Evolutionary conservation across 2,329 filamentous ascomycete species (phyloP).

Genomic region (Epichloe uncinata): DNA sequence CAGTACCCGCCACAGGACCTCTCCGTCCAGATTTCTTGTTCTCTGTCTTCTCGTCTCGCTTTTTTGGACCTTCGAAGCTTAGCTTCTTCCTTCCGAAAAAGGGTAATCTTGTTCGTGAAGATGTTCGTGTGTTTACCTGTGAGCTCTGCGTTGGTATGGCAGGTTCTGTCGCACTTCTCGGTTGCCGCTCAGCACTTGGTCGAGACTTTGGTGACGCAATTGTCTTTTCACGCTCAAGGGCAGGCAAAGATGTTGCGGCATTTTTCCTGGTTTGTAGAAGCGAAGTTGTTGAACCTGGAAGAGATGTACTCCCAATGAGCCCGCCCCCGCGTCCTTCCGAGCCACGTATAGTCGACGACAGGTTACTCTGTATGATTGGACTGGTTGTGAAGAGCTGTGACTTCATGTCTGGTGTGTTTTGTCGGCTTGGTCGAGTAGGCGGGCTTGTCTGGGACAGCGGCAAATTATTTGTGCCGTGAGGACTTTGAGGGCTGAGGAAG

Average conservation of each 20-base stretch:
- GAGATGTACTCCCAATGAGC: slow-evolving; percentile 17
- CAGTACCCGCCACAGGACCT: slow-evolving; percentile 82
- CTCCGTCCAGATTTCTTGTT: slow-evolving; percentile 36
- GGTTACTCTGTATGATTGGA: slow-evolving; percentile 50
- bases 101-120: slow-evolving; percentile 55
- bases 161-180: slow-evolving; percentile 9
- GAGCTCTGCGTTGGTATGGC: slow-evolving; percentile 27
- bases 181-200: slow-evolving; percentile 11
- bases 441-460: slow-evolving; percentile 25
- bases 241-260: slow-evolving; percentile 20
- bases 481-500: slow-evolving; percentile 24
- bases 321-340: slow-evolving; percentile 33
- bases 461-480: slow-evolving; percentile 12
- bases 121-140: slow-evolving; percentile 40
- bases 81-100: slow-evolving; percentile 65
- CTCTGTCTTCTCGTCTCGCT: slow-evolving; percentile 36
- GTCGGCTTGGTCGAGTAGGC: slow-evolving; percentile 52
- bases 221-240: slow-evolving; percentile 8
- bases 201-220: slow-evolving; percentile 5
- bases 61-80: slow-evolving; percentile 30
- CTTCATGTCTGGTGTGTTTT: slow-evolving; percentile 51
- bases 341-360: slow-evolving; percentile 18
- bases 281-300: slow-evolving; percentile 21
- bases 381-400: slow-evolving; percentile 37
- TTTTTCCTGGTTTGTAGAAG: slow-evolving; percentile 16